These are phyloP conservation scores for Kwoniella botswanensis DNA, from an alignment of 768 basidiomycete genomes.

Conservation along the genomic window DNA sequence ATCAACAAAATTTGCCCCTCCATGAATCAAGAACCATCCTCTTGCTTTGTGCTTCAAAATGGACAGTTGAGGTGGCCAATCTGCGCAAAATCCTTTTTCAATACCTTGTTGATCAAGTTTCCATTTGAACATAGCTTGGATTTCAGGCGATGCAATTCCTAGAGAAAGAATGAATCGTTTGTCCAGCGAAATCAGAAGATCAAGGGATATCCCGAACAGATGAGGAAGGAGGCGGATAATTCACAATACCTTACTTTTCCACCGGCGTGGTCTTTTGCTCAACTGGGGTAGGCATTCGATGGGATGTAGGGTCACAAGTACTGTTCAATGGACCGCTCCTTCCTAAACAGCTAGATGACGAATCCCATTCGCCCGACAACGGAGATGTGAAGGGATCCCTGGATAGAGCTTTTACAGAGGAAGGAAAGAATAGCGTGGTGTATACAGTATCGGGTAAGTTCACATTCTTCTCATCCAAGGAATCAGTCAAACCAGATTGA, in stretches of 20 bases:
- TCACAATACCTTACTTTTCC: no score
- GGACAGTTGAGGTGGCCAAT: slow-evolving; percentile 28
- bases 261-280: no score
- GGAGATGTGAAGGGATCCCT: slow-evolving; percentile 12
- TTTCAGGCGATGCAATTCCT: slow-evolving; percentile 15
- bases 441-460: slow-evolving; percentile 31
- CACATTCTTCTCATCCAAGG: no score
- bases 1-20: slow-evolving; percentile 20
- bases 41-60: slow-evolving; percentile 29
- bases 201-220: slow-evolving; percentile 10
- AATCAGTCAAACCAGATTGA: no score
- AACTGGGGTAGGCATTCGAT: no score
- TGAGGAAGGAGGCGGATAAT: slow-evolving; percentile 8
- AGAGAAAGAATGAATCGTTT: slow-evolving; percentile 19
- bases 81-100: slow-evolving; percentile 15
- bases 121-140: slow-evolving; percentile 17
- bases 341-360: slow-evolving; percentile 14
- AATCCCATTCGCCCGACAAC: background rate
- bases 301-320: slow-evolving; percentile 8
- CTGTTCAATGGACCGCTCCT: slow-evolving; percentile 16
- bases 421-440: slow-evolving; percentile 21
- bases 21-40: slow-evolving; percentile 28
- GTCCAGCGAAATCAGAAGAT: slow-evolving; percentile 17
- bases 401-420: slow-evolving; percentile 4
- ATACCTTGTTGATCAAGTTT: slow-evolving; percentile 7